Conservation (phyloP, 208 protist genomes). For the Crithidia mellificae region DNA sequence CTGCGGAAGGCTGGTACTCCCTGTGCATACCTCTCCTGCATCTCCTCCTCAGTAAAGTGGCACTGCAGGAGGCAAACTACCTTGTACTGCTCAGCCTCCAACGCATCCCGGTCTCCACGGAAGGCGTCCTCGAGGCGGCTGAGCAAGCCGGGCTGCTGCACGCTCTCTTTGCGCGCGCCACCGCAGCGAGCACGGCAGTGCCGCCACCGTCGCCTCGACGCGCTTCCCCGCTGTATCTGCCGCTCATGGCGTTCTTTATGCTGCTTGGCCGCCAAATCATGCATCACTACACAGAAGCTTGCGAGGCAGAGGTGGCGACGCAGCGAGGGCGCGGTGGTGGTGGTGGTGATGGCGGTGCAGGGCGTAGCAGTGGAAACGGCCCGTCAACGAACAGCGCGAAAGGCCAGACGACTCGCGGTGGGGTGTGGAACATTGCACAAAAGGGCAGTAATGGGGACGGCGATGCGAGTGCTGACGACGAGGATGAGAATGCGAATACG, state of each 20-base stretch:
- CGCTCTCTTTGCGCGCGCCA: not conserved
- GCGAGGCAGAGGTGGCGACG: constrained; percentile 16
- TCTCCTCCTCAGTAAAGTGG: constrained; percentile 29
- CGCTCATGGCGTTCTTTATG: constrained; percentile 27
- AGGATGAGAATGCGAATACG: not conserved
- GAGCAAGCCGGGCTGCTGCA: constrained; percentile 15
- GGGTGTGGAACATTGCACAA: not conserved
- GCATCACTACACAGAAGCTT: constrained; percentile 12
- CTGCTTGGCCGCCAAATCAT: constrained; percentile 14
- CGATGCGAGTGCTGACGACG: no score
- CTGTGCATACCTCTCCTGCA: constrained; percentile 32
- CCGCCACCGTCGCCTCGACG: not conserved
- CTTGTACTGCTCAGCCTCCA: constrained; percentile 28
- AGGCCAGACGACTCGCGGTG: not conserved
- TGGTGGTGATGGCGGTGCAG: no score
- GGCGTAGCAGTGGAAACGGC: constrained; percentile 3
- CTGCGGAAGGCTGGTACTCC: constrained; percentile 23
- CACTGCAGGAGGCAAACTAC: constrained; percentile 30
- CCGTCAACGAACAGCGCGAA: not conserved
- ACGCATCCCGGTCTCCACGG: constrained; percentile 32
- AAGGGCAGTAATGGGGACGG: not conserved
- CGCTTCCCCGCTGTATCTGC: constrained; percentile 5
- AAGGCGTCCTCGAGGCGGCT: constrained; percentile 30
- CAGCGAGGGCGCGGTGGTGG: no score
- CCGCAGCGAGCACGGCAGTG: not conserved